These are phyloP conservation scores for Trichothecium roseum DNA, from an alignment of 2,329 filamentous ascomycete genomes.

Conservation along the genomic window DNA sequence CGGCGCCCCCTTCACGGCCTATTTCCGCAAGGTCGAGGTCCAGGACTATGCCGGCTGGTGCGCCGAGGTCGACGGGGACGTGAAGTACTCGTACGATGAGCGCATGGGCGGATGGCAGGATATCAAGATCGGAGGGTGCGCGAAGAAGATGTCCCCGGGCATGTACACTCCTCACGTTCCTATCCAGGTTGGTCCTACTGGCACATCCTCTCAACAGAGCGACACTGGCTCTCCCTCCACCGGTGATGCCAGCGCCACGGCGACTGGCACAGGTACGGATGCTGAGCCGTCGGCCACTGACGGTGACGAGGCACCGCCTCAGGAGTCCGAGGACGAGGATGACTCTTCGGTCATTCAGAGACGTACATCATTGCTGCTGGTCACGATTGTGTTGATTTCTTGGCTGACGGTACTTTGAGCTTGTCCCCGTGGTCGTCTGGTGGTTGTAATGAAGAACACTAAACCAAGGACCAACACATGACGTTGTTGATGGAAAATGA, in stretches of 20 bases:
- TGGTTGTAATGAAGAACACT: too few species aligned
- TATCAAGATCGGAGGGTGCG: constrained; percentile 16
- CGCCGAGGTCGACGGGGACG: constrained; percentile 8
- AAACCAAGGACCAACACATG: too few species aligned
- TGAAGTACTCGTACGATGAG: constrained; percentile 18
- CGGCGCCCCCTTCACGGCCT: constrained; percentile 14
- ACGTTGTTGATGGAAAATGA: too few species aligned
- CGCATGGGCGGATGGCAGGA: constrained; percentile 16
- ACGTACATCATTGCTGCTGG: too few species aligned
- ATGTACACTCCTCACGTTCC: neutral
- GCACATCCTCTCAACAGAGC: neutral
- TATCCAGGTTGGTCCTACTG: neutral
- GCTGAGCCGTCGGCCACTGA: neutral
- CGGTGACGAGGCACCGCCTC: neutral
- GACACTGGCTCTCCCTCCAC: neutral
- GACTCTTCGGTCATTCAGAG: neutral
- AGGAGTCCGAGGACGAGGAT: neutral
- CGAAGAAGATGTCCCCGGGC: constrained; percentile 6
- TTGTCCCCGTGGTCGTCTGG: too few species aligned
- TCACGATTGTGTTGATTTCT: too few species aligned
- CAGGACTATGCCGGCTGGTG: constrained; percentile 19
- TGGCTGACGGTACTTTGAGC: too few species aligned
- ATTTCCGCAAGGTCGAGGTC: constrained; percentile 15
- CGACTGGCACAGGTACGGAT: neutral
- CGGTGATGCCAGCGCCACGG: neutral